Base-by-base conservation (phyloP, 169 alveolate genomes). In the Babesia ovis region DNA sequence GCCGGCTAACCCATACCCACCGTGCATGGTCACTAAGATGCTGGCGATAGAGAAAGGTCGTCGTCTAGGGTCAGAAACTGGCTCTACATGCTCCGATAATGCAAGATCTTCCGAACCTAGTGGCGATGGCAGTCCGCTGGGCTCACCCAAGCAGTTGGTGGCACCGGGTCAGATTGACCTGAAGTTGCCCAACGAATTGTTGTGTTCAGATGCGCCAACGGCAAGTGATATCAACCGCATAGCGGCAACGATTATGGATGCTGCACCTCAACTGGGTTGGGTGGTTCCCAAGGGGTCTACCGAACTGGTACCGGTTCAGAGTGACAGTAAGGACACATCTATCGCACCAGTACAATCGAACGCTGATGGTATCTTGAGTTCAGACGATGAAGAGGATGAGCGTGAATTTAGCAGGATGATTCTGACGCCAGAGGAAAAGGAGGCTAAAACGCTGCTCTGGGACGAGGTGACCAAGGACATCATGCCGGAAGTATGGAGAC, bases 401-500 rank as follows among this genome's bases (percentile, higher is more conserved):
- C 51, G 56, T 14, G 91, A 61, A 51, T 71, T 81, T 68, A 27
- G 50, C n/a, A 74, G 66, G 66, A 80, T 92, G 80, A 85, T 92
- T 25, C 80, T 92, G 27, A 85, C 92, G 4, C 94, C 90, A 41
- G 85, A 85, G 39, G 95, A 92, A 77, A 86, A 71, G 77, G 84
- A 57, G 45, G 83, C 90, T 9, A 92, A 92, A 69, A 84, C 88
- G 68, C 77, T 86, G n/a, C 77, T 92, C 27, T 92, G 95, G 95
- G 95, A 92, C 68, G 95, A 92, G 66, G 84, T 92, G 57, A 92
- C 94, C 69, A 92, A 69, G 81, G 92, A 76, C 45, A 76, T 84
- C 53, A 73, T 92, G 79, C 95, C 94, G 1, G 84, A 85, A 59
- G 86, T 89, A 22, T 90, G 85, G 89, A 68, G 92, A 39, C 70